phyloP scores from a whole-genome alignment of 805 yeast genomes.

The Metschnikowia hibisci region DNA sequence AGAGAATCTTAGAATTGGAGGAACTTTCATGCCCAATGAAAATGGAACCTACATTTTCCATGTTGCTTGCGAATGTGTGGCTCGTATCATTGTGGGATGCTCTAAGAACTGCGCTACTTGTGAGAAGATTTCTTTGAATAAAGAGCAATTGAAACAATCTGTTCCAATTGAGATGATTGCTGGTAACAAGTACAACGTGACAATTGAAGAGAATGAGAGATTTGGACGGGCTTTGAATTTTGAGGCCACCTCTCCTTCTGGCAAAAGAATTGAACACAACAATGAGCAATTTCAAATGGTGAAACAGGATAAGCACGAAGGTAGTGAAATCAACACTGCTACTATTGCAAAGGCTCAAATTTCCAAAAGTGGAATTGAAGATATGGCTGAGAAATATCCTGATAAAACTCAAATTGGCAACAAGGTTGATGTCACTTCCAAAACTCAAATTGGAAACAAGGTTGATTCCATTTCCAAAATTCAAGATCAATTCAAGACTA shows the following conservation, averaged over 20 bases:
- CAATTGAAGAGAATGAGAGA: background rate
- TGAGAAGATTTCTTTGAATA: background rate
- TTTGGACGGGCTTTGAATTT: background rate
- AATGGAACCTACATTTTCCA: background rate
- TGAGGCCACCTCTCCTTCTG: background rate
- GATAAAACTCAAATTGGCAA: too few relatives aligned
- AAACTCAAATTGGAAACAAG: too few relatives aligned
- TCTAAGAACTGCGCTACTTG: background rate
- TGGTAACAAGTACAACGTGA: background rate
- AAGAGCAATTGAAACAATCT: background rate
- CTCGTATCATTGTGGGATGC: background rate
- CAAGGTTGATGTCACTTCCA: too few relatives aligned
- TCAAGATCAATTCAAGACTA: too few relatives aligned
- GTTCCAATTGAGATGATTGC: background rate
- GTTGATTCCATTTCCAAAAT: too few relatives aligned
- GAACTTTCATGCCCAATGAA: background rate
- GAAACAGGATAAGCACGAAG: too few relatives aligned
- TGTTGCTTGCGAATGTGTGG: background rate
- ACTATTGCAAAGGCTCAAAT: too few relatives aligned
- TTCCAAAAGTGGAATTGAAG: too few relatives aligned
- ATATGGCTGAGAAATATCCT: too few relatives aligned
- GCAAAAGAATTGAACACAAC: background rate
- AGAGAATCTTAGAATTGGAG: background rate
- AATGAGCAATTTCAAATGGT: background rate
- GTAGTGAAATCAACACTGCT: too few relatives aligned